These are phyloP conservation scores for Trichoderma sp. DNA, from an alignment of 2,329 filamentous ascomycete genomes.

Conservation along the genomic window DNA sequence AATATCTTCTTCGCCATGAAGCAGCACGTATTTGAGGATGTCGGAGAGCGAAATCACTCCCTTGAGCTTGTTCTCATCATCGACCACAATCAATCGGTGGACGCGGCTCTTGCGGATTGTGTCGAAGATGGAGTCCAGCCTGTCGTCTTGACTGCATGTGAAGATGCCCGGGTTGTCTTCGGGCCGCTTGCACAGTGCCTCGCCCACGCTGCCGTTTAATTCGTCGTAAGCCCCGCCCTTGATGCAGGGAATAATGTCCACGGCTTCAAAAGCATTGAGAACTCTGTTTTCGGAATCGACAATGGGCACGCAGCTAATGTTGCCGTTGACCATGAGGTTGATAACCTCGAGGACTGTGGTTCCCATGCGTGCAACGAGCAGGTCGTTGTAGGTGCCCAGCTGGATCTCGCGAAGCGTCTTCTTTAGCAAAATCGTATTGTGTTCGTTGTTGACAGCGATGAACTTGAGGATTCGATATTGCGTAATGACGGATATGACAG, in stretches of 20 bases:
- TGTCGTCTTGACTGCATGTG: slow-evolving; percentile 87
- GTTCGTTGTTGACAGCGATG: slow-evolving; percentile 86
- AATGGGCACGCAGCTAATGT: slow-evolving; percentile 93
- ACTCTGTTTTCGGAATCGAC: slow-evolving; percentile 74
- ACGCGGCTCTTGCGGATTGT: slow-evolving; percentile 94
- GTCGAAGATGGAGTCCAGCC: slow-evolving; percentile 93
- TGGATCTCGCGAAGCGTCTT: slow-evolving; percentile 82
- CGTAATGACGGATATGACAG: slow-evolving; percentile 94
- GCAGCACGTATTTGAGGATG: slow-evolving; percentile 90
- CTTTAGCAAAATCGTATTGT: slow-evolving; percentile 82
- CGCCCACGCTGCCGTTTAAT: slow-evolving; percentile 78
- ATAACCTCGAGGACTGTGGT: slow-evolving; percentile 93
- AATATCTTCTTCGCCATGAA: slow-evolving; percentile 67
- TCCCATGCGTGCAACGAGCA: slow-evolving; percentile 83
- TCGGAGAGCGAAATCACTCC: slow-evolving; percentile 93
- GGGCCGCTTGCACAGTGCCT: slow-evolving; percentile 80
- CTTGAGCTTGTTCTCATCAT: slow-evolving; percentile 81
- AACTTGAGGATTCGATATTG: slow-evolving; percentile 99
- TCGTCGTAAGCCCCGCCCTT: slow-evolving; percentile 93
- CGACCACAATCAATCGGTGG: slow-evolving; percentile 87
- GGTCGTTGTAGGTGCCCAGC: slow-evolving; percentile 77
- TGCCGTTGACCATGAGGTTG: slow-evolving; percentile 85
- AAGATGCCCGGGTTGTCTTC: slow-evolving; percentile 96
- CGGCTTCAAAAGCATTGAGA: slow-evolving; percentile 95
- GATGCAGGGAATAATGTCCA: slow-evolving; percentile 95